Percentiles rank a stretch among this genome's conserved stretches.
Evolutionary conservation across 345 rosid genomes (phyloP).

Genomic region (Aquilaria malaccensis): DNA sequence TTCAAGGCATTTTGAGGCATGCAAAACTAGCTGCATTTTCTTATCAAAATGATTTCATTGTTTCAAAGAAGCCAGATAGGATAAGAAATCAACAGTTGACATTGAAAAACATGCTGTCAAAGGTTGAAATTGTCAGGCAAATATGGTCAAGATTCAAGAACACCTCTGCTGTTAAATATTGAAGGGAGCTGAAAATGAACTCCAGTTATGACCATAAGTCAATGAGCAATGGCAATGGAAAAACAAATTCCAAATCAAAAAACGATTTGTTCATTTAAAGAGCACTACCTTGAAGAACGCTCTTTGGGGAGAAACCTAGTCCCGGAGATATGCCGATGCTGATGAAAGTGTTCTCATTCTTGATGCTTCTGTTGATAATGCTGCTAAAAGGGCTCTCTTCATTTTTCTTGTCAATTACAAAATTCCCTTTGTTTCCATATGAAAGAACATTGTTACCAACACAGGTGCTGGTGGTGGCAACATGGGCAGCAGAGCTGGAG

Average conservation of each 20-base stretch:
- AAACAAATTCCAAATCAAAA: neutral
- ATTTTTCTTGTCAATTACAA: conserved; percentile 13
- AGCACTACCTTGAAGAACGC: conserved; percentile 59
- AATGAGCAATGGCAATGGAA: neutral
- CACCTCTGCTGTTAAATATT: neutral
- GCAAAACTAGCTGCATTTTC: too few species aligned
- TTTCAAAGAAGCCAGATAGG: too few species aligned
- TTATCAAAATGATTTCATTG: too few species aligned
- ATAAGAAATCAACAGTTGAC: neutral
- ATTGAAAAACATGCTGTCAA: neutral
- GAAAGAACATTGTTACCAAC: neutral
- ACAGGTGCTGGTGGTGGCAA: neutral
- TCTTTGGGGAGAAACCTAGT: conserved; percentile 43
- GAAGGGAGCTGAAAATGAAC: neutral
- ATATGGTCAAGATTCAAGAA: neutral
- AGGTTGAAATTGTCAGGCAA: neutral
- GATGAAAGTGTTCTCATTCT: conserved; percentile 6
- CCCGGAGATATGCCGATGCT: conserved; percentile 20
- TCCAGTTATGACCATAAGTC: neutral
- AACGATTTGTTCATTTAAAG: neutral
- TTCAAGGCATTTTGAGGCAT: too few species aligned
- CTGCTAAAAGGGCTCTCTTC: conserved; percentile 15
- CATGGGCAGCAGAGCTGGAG: neutral
- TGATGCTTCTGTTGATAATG: conserved; percentile 10
- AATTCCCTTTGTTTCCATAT: conserved; percentile 5